Conservation (phyloP, 495 filamentous ascomycete genomes). For the Aspergillus hancockii region DNA sequence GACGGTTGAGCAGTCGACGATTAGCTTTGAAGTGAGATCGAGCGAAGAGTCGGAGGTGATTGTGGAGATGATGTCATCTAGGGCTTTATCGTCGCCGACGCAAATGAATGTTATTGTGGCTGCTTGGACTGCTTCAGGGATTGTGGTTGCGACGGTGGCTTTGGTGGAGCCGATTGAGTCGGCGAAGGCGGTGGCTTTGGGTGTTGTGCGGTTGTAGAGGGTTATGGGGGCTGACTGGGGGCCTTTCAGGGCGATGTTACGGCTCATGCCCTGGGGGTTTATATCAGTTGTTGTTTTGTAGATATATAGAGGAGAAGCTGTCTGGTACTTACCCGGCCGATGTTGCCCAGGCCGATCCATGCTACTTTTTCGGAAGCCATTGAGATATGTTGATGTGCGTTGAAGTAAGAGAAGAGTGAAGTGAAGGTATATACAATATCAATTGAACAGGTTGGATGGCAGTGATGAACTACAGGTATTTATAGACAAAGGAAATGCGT, state of each 20-base stretch:
- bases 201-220: conserved; percentile 75
- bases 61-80: conserved; percentile 55
- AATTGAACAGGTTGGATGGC: not conserved
- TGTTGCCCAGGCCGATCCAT: conserved; percentile 90
- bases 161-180: conserved; percentile 54
- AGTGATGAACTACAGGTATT: not conserved
- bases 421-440: conserved; percentile 2
- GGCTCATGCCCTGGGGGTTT: conserved; percentile 71
- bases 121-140: conserved; percentile 64
- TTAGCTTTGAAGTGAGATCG: conserved; percentile 41
- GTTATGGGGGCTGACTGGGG: conserved; percentile 67
- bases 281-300: conserved; percentile 11
- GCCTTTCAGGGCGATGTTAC: conserved; percentile 79
- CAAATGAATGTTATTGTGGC: conserved; percentile 84
- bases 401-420: not conserved
- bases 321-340: conserved; percentile 69
- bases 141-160: conserved; percentile 57
- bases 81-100: conserved; percentile 75
- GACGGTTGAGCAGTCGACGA: conserved; percentile 87
- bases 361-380: conserved; percentile 42
- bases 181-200: conserved; percentile 58
- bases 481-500: not conserved
- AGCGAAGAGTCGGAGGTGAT: conserved; percentile 43
- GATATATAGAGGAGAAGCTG: conserved; percentile 15
- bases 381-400: not conserved